Conservation (phyloP, 768 basidiomycete genomes). For the Collybia mongolica region DNA sequence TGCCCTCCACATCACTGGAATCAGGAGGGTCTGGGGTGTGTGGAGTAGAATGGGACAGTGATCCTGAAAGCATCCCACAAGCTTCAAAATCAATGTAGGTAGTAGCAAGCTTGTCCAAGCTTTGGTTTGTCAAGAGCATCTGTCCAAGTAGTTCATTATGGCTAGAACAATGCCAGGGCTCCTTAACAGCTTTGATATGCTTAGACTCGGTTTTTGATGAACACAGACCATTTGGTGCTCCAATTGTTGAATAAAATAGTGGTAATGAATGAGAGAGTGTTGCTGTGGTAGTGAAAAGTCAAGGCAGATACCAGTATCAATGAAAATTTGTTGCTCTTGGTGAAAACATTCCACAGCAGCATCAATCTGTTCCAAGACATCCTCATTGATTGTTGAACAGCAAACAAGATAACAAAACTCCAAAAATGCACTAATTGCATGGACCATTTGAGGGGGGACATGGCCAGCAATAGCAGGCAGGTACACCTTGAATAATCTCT, state of each 20-base stretch:
- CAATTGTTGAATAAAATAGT: constrained; percentile 3
- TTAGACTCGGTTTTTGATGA: constrained; percentile 29
- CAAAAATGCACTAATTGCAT: constrained; percentile 13
- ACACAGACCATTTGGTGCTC: constrained; percentile 25
- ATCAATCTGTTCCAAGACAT: neutral
- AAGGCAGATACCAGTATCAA: neutral
- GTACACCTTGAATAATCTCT: constrained; percentile 18
- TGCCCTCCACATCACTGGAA: neutral
- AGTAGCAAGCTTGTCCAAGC: constrained; percentile 9
- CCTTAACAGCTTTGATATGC: constrained; percentile 5
- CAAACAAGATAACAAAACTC: constrained; percentile 24
- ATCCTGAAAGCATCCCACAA: neutral
- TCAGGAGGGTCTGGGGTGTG: neutral
- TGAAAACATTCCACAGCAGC: neutral
- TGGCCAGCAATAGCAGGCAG: constrained; percentile 20
- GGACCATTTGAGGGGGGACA: constrained; percentile 18
- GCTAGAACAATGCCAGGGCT: constrained; percentile 2
- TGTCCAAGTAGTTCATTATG: constrained; percentile 5
- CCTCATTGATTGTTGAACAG: constrained; percentile 7
- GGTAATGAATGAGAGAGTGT: constrained; percentile 5
- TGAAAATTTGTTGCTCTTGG: neutral
- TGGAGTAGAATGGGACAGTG: neutral
- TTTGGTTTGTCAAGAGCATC: constrained; percentile 9
- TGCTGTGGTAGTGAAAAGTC: constrained; percentile 4
- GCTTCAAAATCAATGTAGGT: neutral